phyloP scores from a whole-genome alignment of 441 rosid species.

The Raphanus hybrid region DNA sequence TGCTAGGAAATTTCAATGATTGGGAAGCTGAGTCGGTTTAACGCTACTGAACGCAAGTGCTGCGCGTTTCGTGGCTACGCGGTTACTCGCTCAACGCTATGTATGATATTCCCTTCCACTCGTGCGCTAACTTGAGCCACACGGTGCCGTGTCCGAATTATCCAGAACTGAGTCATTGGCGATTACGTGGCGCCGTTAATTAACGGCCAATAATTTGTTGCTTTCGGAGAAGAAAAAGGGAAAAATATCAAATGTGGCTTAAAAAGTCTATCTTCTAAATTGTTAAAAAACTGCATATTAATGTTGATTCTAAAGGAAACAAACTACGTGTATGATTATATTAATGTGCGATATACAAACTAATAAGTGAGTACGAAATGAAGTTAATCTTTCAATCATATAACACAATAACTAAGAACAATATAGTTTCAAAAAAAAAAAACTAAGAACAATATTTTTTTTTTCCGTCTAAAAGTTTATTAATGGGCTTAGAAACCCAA shows the following conservation, averaged over 20 bases:
- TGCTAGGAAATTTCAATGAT: conserved; percentile 22
- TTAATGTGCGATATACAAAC: not conserved
- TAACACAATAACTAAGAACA: not conserved
- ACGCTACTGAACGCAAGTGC: conserved; percentile 12
- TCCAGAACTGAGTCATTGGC: conserved; percentile 17
- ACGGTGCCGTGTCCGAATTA: conserved; percentile 7
- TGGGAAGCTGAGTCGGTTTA: conserved; percentile 20
- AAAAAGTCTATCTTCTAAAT: conserved; percentile 2
- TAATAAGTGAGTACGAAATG: not conserved
- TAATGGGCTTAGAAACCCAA: too few species aligned
- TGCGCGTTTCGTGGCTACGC: conserved; percentile 19
- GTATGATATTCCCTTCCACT: not conserved
- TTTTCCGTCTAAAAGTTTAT: too few species aligned
- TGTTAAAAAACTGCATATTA: not conserved
- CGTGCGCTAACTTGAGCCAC: not conserved
- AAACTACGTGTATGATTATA: not conserved
- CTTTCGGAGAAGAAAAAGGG: conserved; percentile 31
- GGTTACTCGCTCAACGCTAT: conserved; percentile 9
- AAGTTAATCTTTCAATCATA: not conserved
- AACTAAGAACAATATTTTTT: too few species aligned
- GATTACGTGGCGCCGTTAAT: conserved; percentile 38
- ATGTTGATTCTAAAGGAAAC: conserved; percentile 21
- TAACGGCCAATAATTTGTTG: conserved; percentile 31
- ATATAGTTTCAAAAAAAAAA: too few species aligned
- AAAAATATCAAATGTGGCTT: conserved; percentile 10